Percentiles rank a stretch among this genome's conserved stretches.
phyloP scores from a whole-genome alignment of 2,329 filamentous ascomycete species.

The Bisporella sp. region DNA sequence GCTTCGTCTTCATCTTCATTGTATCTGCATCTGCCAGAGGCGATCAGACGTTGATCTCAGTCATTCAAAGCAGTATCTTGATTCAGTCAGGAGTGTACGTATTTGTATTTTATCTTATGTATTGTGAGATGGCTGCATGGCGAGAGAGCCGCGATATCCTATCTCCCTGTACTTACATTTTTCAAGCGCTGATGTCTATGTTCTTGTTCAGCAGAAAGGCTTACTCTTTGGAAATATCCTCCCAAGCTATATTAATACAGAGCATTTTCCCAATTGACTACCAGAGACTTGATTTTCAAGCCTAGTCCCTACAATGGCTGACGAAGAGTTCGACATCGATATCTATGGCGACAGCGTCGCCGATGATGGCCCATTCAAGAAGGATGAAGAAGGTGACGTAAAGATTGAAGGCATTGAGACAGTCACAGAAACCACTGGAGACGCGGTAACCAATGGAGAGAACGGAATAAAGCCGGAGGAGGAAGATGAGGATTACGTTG shows the following conservation, averaged over 20 bases:
- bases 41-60: slow-evolving; percentile 25
- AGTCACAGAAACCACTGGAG: slow-evolving; percentile 8
- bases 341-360: slow-evolving; percentile 57
- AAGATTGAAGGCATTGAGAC: slow-evolving; percentile 28
- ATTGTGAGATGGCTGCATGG: slow-evolving; percentile 18
- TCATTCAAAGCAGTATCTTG: slow-evolving; percentile 20
- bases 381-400: slow-evolving; percentile 30
- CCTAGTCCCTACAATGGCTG: slow-evolving; percentile 44
- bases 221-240: slow-evolving; percentile 20
- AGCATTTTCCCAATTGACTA: not conserved
- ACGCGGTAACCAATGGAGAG: slow-evolving; percentile 17
- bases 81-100: slow-evolving; percentile 30
- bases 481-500: slow-evolving; percentile 33
- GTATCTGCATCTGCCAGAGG: slow-evolving; percentile 27
- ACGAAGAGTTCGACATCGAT: slow-evolving; percentile 67
- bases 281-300: not conserved
- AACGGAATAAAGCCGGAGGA: slow-evolving; percentile 25
- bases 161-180: slow-evolving; percentile 4
- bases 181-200: slow-evolving; percentile 27
- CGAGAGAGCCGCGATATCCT: slow-evolving; percentile 8
- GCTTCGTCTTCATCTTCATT: slow-evolving; percentile 51
- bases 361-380: slow-evolving; percentile 32
- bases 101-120: slow-evolving; percentile 31
- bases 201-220: slow-evolving; percentile 23
- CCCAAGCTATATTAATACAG: slow-evolving; percentile 22